Base-by-base conservation (phyloP, 805 yeast species). In the Jamesozyma piceae region DNA sequence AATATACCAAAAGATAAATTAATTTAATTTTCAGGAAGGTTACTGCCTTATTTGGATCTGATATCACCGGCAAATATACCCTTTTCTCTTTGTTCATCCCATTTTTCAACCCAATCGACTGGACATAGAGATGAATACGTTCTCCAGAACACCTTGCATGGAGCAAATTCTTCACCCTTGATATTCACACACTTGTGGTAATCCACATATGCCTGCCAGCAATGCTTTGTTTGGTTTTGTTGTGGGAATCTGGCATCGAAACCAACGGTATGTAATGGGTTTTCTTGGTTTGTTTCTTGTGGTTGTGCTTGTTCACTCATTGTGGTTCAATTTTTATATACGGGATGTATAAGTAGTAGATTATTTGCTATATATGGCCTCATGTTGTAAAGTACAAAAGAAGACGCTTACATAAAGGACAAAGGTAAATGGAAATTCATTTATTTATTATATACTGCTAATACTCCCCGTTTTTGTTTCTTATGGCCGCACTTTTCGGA, bases 151-250 rank as follows among this genome's bases (percentile, higher is more conserved):
- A 85, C 89, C 71, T 88, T 77, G 71, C 98, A 92, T 62, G 97
- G 97, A 59, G 89, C 95, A 63, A 92, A 92, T 49, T 89, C 97
- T 72, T 90, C 97, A 64, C 98, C 98, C 73, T 90, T 90, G 54
- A 89, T 87, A 61, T 80, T 83, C 65, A 92, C 78, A 75, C 98
- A 92, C 70, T 88, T 89, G 82, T 84, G 92, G 80, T 90, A 92
- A 71, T 92, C 98, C 61, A 92, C 87, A 73, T 90, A 92, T 57
- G 90, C 77, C 74, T 90, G 97, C 80, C 90, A 94, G 76, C 97
- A 92, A 76, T 90, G 96, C 73, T 83, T 88, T 60, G 97, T 86
- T 72, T 90, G 98, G 80, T 90, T 90, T 69, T 80, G 89, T 75
- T 87, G 79, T 55, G 98, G 97, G 80, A 89, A 89, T 69, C 96